Base-by-base conservation (phyloP, 306 rosid species). In the Gastrolobium bilobum region DNA sequence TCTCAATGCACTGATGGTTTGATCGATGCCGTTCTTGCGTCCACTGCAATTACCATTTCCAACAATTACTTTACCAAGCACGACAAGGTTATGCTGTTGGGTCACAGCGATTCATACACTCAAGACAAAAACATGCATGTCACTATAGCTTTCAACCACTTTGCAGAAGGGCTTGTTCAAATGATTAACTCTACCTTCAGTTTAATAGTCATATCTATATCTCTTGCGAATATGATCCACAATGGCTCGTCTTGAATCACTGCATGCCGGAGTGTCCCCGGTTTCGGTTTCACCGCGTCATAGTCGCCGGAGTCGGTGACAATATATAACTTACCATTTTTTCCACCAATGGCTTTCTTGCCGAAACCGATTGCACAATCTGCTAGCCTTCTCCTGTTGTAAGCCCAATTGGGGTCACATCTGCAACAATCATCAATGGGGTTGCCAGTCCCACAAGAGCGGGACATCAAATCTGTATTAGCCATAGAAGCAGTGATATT, bases 1-100 rank as follows among this genome's bases (percentile, higher is more conserved):
- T 95, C 99, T 0, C 93, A 93, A 50, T 95, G 99, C 29, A 67
- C 63, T 0, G 99, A 95, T 52, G 99, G 99, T 1, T 62, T 95
- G 51, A 37, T 95, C 61, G 99, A 95, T 44, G 99, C 99, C 3
- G 93, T 95, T 13, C 93, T 88, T 11, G 99, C 94, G 29, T 95
- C 99, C 53, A 86, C 91, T 0, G 94, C 97, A 0, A 93, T 95
- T 34, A 95, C 99, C 4, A 83, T 95, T 10, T 95, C 99, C 3
- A 95, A 95, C 90, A 95, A 95, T 82, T 93, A 89, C 89, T 86
- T 95, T 96, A 95, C 98, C 4, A 97, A 95, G 60, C 99, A 95
- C 47, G 99, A 95, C 37, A 95, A 95, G 83, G 99, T 95, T 14
- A 95, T 95, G 99, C 42, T 95, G 56, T 69, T 95, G 79, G 99